Conservation (phyloP, 2,329 filamentous ascomycete species). For the Chaetomium globosum region DNA sequence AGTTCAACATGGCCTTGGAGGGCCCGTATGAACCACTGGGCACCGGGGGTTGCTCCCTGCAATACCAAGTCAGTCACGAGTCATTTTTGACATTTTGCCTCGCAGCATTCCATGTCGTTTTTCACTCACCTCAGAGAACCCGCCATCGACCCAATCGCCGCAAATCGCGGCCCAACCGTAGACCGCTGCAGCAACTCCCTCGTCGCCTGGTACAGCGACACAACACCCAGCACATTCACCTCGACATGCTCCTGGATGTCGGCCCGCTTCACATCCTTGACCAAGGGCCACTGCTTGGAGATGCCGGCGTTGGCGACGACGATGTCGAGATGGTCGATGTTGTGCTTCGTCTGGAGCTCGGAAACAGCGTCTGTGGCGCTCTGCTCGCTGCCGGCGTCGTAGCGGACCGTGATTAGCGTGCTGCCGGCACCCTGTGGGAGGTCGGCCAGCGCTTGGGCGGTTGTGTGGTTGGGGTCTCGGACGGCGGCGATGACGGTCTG, state of each 20-base stretch:
- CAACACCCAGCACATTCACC: slow-evolving; percentile 48
- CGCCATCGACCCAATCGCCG: slow-evolving; percentile 44
- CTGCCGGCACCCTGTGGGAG: slow-evolving; percentile 45
- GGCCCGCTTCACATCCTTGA: slow-evolving; percentile 42
- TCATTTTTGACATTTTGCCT: background rate
- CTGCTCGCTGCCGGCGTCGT: slow-evolving; percentile 45
- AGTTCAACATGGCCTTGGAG: slow-evolving; percentile 44
- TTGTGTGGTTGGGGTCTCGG: slow-evolving; percentile 40
- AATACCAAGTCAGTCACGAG: background rate
- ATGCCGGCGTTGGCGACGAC: slow-evolving; percentile 58
- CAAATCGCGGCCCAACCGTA: slow-evolving; percentile 42
- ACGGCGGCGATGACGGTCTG: slow-evolving; percentile 45
- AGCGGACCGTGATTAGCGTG: slow-evolving; percentile 47
- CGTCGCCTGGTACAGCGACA: slow-evolving; percentile 51
- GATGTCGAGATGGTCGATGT: slow-evolving; percentile 51
- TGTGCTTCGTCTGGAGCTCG: slow-evolving; percentile 39
- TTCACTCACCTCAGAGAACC: slow-evolving; percentile 33
- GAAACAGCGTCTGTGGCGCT: slow-evolving; percentile 38
- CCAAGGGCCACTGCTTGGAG: slow-evolving; percentile 39
- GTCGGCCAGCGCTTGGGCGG: slow-evolving; percentile 39
- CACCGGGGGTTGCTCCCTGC: slow-evolving; percentile 32
- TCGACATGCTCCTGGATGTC: slow-evolving; percentile 46
- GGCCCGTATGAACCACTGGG: slow-evolving; percentile 48
- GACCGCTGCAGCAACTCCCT: slow-evolving; percentile 45
- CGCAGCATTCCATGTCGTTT: background rate